phyloP scores from a whole-genome alignment of 202 grass and related monocot genomes.

The Digitaria exilis region DNA sequence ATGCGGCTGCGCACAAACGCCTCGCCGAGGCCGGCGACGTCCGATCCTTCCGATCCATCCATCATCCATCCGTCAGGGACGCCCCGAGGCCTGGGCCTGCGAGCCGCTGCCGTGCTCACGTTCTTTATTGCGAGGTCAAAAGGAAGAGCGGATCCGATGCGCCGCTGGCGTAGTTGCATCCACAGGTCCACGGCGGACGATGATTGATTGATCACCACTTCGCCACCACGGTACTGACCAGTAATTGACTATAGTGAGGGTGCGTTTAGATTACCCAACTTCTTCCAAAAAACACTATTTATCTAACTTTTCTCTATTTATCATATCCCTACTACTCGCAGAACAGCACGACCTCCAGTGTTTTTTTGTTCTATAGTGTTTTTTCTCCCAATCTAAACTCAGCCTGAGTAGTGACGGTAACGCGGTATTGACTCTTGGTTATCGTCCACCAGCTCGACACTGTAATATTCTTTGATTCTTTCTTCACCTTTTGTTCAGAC shows the following conservation, averaged over 20 bases:
- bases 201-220: not conserved
- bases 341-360: no score
- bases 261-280: no score
- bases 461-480: not conserved
- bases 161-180: not conserved
- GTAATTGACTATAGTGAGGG: no score
- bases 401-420: no score
- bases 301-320: no score
- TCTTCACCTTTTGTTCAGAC: not conserved
- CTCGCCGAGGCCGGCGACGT: not conserved
- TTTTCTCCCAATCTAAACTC: no score
- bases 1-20: not conserved
- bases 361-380: no score
- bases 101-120: conserved; percentile 34
- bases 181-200: conserved; percentile 27
- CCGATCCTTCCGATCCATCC: conserved; percentile 31
- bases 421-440: not conserved
- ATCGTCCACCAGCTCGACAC: not conserved
- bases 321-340: no score
- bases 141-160: conserved; percentile 65
- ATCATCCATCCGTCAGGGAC: not conserved
- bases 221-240: no score
- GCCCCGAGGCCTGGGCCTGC: conserved; percentile 39
- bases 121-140: conserved; percentile 74
- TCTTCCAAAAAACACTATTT: no score